Evolutionary conservation across 768 basidiomycete species (phyloP).

Genomic region (Holtermannia corniformis): DNA sequence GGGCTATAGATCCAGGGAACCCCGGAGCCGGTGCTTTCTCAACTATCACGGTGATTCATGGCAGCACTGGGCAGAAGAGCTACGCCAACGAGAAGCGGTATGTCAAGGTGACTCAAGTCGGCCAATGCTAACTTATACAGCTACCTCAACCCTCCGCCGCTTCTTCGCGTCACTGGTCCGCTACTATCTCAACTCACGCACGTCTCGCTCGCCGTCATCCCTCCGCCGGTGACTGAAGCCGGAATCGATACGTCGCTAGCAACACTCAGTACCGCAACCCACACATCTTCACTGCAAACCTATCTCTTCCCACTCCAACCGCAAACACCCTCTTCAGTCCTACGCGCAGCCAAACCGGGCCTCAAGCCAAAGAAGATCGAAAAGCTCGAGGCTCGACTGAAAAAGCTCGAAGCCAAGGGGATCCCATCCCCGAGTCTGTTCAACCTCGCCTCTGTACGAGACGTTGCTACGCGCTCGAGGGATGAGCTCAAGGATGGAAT

Average conservation of each 20-base stretch:
- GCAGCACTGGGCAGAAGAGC: conserved; percentile 89
- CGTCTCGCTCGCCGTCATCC: conserved; percentile 46
- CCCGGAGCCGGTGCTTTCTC: conserved; percentile 3
- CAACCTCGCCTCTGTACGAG: background rate
- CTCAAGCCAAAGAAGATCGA: background rate
- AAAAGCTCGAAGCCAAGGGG: conserved; percentile 10
- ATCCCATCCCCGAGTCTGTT: conserved; percentile 3
- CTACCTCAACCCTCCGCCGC: conserved; percentile 84
- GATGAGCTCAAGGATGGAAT: conserved; percentile 24
- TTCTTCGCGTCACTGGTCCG: conserved; percentile 85
- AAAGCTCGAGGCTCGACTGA: background rate
- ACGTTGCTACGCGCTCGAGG: background rate
- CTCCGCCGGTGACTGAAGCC: conserved; percentile 40
- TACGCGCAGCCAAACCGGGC: too few relatives aligned
- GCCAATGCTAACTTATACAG: conserved; percentile 7
- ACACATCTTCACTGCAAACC: background rate
- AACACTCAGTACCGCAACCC: conserved; percentile 53
- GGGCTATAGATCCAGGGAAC: too few relatives aligned
- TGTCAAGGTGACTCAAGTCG: background rate
- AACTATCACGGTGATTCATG: conserved; percentile 52
- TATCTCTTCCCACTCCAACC: background rate
- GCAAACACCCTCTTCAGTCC: too few relatives aligned
- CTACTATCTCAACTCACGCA: conserved; percentile 12
- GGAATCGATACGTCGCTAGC: conserved; percentile 56
- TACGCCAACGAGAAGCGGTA: conserved; percentile 85